A percentile compares a stretch with the other conserved stretches of the same genome.
Conservation (phyloP, 192 early-diverging fungal genomes). For the Phlyctochytrium arcticum region DNA sequence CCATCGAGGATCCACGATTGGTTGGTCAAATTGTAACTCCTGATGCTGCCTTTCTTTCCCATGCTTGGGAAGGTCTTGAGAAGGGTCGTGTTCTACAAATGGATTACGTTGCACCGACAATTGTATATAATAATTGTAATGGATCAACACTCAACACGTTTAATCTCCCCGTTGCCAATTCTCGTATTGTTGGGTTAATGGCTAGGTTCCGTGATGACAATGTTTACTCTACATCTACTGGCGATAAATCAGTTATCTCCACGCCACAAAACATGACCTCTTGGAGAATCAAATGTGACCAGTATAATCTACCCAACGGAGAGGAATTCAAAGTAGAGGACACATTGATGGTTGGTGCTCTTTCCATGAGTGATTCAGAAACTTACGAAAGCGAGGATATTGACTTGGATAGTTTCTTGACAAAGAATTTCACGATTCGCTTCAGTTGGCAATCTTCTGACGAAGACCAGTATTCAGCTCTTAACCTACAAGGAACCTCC, state of each 20-base stretch:
- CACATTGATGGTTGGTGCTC: too few species aligned
- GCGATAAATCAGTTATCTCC: neutral
- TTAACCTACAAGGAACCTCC: neutral
- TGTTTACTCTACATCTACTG: neutral
- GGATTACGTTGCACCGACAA: neutral
- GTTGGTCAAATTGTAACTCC: neutral
- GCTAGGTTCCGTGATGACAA: neutral
- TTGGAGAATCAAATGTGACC: too few species aligned
- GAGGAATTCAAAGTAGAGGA: too few species aligned
- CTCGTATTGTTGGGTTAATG: neutral
- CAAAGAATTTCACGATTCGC: neutral
- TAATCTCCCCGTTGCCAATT: constrained; percentile 3
- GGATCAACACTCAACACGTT: neutral
- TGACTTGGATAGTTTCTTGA: too few species aligned
- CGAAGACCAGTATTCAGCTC: neutral
- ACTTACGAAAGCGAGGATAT: too few species aligned
- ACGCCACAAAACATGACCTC: neutral
- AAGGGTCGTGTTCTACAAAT: too few species aligned
- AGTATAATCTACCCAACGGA: too few species aligned
- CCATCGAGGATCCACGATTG: neutral
- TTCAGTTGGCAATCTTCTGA: neutral
- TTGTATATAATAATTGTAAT: neutral
- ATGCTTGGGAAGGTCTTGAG: too few species aligned
- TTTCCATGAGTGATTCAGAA: too few species aligned
- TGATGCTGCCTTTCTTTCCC: neutral